A percentile compares a stretch with the other conserved stretches of the same genome.
Evolutionary conservation across 2,329 filamentous ascomycete species (phyloP).

Genomic region (Calonectria hawksworthii): DNA sequence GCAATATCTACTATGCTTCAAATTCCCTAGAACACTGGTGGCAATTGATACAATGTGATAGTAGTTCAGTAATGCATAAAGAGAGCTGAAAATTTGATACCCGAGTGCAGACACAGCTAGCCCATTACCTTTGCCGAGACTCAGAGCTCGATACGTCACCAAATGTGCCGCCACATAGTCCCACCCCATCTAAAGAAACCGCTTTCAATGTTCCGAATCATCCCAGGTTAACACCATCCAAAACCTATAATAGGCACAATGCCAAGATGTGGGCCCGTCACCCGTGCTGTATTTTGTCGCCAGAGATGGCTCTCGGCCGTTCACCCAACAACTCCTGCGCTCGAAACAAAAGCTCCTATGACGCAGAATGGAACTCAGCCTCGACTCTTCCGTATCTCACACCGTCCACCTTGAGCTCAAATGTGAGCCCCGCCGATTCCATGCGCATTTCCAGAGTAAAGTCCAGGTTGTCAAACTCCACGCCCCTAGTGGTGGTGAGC

Average conservation of each 20-base stretch:
- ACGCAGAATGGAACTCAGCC: constrained; percentile 77
- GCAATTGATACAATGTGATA: neutral
- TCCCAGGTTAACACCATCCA: neutral
- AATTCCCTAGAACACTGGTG: neutral
- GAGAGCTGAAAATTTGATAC: neutral
- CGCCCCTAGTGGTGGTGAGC: constrained; percentile 82
- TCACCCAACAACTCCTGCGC: constrained; percentile 8
- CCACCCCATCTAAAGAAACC: neutral
- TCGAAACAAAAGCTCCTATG: neutral
- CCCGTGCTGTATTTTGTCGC: constrained; percentile 12
- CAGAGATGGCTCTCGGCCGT: neutral
- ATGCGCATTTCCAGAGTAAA: constrained; percentile 89
- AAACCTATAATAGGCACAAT: neutral
- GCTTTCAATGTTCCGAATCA: neutral
- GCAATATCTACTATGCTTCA: neutral
- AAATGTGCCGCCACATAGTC: neutral
- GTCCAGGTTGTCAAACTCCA: constrained; percentile 86
- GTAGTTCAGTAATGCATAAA: neutral
- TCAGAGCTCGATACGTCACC: neutral
- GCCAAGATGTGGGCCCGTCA: neutral
- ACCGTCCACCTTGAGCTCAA: constrained; percentile 84
- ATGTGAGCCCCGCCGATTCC: constrained; percentile 81
- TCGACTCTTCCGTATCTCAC: constrained; percentile 83
- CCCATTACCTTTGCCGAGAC: neutral
- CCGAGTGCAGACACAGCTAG: neutral